A percentile compares a stretch with the other conserved stretches of the same genome.
Conservation (phyloP, 2,329 filamentous ascomycete genomes). For the Hypoxylon sp. region DNA sequence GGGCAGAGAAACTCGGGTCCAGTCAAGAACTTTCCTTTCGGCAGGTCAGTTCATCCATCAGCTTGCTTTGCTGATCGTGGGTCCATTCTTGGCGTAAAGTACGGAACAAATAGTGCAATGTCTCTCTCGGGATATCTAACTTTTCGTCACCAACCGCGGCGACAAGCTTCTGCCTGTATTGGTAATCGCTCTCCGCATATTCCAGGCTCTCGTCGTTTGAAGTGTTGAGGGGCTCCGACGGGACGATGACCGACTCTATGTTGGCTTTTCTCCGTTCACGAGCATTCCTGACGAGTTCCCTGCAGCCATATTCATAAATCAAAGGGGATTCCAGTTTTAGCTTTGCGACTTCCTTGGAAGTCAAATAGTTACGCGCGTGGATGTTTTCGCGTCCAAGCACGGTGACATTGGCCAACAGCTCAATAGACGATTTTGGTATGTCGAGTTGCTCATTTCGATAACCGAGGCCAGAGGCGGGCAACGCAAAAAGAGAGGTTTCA, state of each 20-base stretch:
- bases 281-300: slow-evolving; percentile 39
- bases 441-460: slow-evolving; percentile 38
- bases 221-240: slow-evolving; percentile 44
- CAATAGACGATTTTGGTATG: slow-evolving; percentile 33
- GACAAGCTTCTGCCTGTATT: slow-evolving; percentile 29
- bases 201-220: slow-evolving; percentile 44
- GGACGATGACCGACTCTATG: slow-evolving; percentile 39
- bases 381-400: slow-evolving; percentile 18
- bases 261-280: slow-evolving; percentile 28
- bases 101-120: slow-evolving; percentile 37
- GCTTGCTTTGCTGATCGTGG: slow-evolving; percentile 20
- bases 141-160: slow-evolving; percentile 37
- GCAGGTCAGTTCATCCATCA: slow-evolving; percentile 25
- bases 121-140: slow-evolving; percentile 42
- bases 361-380: background rate
- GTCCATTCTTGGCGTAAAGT: slow-evolving; percentile 38
- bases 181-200: slow-evolving; percentile 39
- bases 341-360: slow-evolving; percentile 14
- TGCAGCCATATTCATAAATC: slow-evolving; percentile 45
- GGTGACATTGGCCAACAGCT: slow-evolving; percentile 33
- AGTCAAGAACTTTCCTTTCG: slow-evolving; percentile 27
- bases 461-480: slow-evolving; percentile 27
- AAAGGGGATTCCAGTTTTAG: slow-evolving; percentile 47
- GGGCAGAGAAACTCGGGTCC: background rate
- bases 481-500: slow-evolving; percentile 40